Base-by-base conservation (phyloP, 1,284 basidiomycete genomes). In the Stereum hirsutum region DNA sequence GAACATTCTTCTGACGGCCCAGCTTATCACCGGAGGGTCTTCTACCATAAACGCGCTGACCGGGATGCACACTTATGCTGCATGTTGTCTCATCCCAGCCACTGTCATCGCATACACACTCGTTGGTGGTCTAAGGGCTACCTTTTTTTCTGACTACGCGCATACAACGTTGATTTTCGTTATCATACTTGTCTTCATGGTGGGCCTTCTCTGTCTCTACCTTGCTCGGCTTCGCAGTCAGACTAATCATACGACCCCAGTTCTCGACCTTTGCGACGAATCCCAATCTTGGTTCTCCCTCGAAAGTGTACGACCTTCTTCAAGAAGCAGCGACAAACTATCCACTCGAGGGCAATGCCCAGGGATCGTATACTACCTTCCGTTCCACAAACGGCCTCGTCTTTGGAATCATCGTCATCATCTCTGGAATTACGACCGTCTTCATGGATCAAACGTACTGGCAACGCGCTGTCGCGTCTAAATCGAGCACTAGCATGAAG, bases 11-110 rank as follows among this genome's bases (percentile, higher is more conserved):
- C 10, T 30, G 10, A 10, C 28, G 8, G 8, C 28, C 28, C 10
- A 30, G 28, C 28, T 20, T 34, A 39, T 30, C 56, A 68, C 81
- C 42, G 88, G 88, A 14, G 88, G 87, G 0, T 78, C 78, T 0
- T 86, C 86, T 0, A 89, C 87, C 0, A 85, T 91, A 17, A 80
- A 78, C 5, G 77, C 77, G 42, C 63, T 95, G 35, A 92, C 90
- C 0, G 87, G 86, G 0, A 89, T 89, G 81, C 76, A 69, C 55
- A 85, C 81, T n/a, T 70, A 86, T 44, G 88, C 87, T 30, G 28
- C 85, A 1, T 85, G 81, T 56, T 89, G 89, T 67, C 67, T 91
- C 19, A 78, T 87, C 12, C 82, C 81, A 1, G 55, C 69, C 14
- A 65, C 67, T 4, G 66, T 72, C 44, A 63, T 63, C 5, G 57